Conservation (phyloP, 78 protist species). For the Reticulomyxa filosa region DNA sequence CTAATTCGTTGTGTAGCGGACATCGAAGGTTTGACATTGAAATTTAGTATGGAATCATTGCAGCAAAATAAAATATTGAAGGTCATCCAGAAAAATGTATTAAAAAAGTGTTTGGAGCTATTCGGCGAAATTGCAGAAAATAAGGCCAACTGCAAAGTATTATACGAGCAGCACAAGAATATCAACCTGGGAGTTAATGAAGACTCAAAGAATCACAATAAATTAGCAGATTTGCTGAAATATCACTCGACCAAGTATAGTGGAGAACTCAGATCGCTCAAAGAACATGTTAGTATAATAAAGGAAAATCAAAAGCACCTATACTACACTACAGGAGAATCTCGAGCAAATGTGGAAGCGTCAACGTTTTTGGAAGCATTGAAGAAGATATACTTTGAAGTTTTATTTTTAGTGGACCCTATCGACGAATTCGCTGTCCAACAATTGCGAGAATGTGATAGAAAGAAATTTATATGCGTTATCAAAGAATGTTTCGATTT, state of each 20-base stretch:
- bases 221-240: constrained; percentile 86
- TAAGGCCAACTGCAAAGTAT: constrained; percentile 85
- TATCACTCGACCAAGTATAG: constrained; percentile 70
- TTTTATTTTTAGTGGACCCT: constrained; percentile 94
- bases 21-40: constrained; percentile 96
- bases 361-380: constrained; percentile 68
- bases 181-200: constrained; percentile 98
- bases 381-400: constrained; percentile 42
- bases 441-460: constrained; percentile 93
- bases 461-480: constrained; percentile 87
- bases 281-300: constrained; percentile 94
- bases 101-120: constrained; percentile 91
- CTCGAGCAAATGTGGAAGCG: constrained; percentile 41
- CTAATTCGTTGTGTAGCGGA: constrained; percentile 96
- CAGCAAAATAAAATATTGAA: constrained; percentile 95
- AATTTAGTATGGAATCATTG: constrained; percentile 98
- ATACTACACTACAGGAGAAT: constrained; percentile 98
- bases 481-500: constrained; percentile 93
- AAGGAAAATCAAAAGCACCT: constrained; percentile 90
- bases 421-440: constrained; percentile 97
- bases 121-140: constrained; percentile 86
- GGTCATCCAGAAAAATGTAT: constrained; percentile 91
- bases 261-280: constrained; percentile 64
- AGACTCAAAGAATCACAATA: constrained; percentile 81
- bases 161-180: constrained; percentile 94